Conservation (phyloP, 805 yeast species). For the Debaryomyces maramus region DNA sequence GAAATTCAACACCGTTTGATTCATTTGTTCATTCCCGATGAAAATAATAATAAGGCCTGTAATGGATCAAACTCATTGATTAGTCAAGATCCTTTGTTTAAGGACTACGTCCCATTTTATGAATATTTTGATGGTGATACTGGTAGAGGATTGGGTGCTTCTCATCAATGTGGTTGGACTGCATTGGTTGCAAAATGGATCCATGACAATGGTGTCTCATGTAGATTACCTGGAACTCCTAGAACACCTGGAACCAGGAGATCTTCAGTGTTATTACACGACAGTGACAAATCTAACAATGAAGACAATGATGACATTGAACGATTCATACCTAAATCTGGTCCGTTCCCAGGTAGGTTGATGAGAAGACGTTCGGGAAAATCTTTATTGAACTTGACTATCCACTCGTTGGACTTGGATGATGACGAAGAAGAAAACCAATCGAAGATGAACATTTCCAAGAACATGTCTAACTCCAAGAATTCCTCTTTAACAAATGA, state of each 20-base stretch:
- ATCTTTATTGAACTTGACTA: constrained; percentile 66
- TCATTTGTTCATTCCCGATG: constrained; percentile 69
- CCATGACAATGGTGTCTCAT: constrained; percentile 80
- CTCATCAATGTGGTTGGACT: constrained; percentile 97
- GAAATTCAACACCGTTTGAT: constrained; percentile 85
- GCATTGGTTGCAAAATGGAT: constrained; percentile 89
- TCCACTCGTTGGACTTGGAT: constrained; percentile 63
- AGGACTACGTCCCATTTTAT: constrained; percentile 73
- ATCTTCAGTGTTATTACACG: constrained; percentile 24
- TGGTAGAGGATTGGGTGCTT: constrained; percentile 90
- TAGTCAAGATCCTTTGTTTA: constrained; percentile 66
- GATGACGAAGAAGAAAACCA: constrained; percentile 52
- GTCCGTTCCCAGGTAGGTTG: constrained; percentile 54
- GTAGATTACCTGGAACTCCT: constrained; percentile 51
- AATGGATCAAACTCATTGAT: constrained; percentile 62
- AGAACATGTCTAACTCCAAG: constrained; percentile 15
- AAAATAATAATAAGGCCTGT: constrained; percentile 68
- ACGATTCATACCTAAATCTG: constrained; percentile 45
- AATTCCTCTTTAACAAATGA: constrained; percentile 21
- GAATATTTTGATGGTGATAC: constrained; percentile 94
- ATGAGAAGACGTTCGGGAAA: constrained; percentile 73
- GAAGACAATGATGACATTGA: constrained; percentile 26
- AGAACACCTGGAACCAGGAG: constrained; percentile 30
- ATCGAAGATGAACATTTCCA: constrained; percentile 16
- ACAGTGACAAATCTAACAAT: constrained; percentile 8